phyloP scores from a whole-genome alignment of 148 eudicot genomes.

The Pharnaceum exiguum region DNA sequence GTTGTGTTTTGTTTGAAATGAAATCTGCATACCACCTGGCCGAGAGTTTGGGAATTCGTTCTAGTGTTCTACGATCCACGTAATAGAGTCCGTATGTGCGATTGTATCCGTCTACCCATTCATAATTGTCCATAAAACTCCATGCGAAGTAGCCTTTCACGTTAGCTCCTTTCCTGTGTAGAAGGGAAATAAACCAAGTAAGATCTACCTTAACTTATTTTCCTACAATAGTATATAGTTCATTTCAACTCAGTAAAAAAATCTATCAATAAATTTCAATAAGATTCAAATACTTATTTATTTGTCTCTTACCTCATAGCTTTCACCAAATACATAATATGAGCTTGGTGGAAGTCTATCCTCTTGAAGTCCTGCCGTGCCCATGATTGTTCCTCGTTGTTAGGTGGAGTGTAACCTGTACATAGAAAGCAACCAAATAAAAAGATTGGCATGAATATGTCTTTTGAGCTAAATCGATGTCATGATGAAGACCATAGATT shows the following conservation, averaged over 20 bases:
- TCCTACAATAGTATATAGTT: neutral
- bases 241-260: neutral
- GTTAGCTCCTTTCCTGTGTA: slow-evolving; percentile 45
- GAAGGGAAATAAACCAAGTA: too few relatives aligned
- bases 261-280: neutral
- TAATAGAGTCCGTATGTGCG: slow-evolving; percentile 44
- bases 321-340: slow-evolving; percentile 49
- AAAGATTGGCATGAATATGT: neutral
- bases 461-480: neutral
- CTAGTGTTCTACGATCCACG: slow-evolving; percentile 34
- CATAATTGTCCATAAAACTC: slow-evolving; percentile 63
- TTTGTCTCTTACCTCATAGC: slow-evolving; percentile 53
- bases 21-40: slow-evolving; percentile 55
- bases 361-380: slow-evolving; percentile 44
- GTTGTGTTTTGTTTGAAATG: slow-evolving; percentile 29
- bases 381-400: slow-evolving; percentile 12
- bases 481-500: too few relatives aligned
- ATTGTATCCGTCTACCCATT: slow-evolving; percentile 47
- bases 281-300: neutral
- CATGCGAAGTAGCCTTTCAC: slow-evolving; percentile 66
- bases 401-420: slow-evolving; percentile 48
- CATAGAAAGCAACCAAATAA: neutral
- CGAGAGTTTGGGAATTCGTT: slow-evolving; percentile 50
- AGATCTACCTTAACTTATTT: neutral
- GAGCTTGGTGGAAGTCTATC: slow-evolving; percentile 40